phyloP scores from a whole-genome alignment of 2,329 filamentous ascomycete genomes.

The Pseudogymnoascus sp. region DNA sequence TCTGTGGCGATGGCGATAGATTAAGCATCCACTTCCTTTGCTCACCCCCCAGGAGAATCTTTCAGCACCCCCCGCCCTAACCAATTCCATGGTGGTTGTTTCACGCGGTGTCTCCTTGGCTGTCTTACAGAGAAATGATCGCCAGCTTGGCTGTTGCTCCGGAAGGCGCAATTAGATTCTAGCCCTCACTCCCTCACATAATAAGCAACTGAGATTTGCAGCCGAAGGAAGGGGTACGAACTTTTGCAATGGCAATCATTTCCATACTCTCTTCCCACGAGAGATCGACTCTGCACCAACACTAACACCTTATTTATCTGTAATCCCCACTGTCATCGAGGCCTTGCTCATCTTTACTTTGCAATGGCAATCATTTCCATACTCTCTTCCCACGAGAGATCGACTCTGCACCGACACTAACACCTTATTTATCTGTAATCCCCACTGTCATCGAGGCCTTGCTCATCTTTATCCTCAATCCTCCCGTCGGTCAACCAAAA shows the following conservation, averaged over 20 bases:
- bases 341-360: background rate
- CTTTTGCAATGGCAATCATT: background rate
- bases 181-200: background rate
- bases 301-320: slow-evolving; percentile 6
- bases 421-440: background rate
- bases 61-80: background rate
- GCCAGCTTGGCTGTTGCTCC: background rate
- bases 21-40: background rate
- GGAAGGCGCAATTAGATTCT: background rate
- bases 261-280: background rate
- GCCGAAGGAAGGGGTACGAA: background rate
- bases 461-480: background rate
- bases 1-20: background rate
- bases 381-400: background rate
- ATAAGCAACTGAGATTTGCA: slow-evolving; percentile 3
- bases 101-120: background rate
- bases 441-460: background rate
- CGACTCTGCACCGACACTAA: slow-evolving; percentile 1
- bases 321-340: background rate
- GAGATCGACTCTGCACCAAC: background rate
- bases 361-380: background rate
- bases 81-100: background rate
- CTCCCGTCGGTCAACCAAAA: background rate
- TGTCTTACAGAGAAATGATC: background rate
- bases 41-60: background rate